Percentiles rank a stretch among this genome's conserved stretches.
Conservation (phyloP, 1,284 basidiomycete species). For the Sporisorium graminicola region DNA sequence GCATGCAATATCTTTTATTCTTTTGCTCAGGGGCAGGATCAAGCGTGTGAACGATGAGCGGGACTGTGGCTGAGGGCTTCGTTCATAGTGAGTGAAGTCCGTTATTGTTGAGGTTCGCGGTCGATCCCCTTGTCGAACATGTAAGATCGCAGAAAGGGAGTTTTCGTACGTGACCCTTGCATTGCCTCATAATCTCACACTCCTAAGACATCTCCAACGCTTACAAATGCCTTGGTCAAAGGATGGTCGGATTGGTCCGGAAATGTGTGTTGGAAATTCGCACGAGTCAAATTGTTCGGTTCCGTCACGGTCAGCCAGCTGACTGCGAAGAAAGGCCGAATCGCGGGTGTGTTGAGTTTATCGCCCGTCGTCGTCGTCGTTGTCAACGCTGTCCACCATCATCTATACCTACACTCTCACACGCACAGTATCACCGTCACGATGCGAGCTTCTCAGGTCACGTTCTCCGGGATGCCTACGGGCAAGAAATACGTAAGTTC, state of each 20-base stretch:
- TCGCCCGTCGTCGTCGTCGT: not conserved
- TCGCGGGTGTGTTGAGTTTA: not conserved
- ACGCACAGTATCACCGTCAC: conserved; percentile 4
- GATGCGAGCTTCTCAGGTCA: conserved; percentile 55
- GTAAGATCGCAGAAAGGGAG: not conserved
- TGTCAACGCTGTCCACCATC: conserved; percentile 6
- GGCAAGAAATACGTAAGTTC: conserved; percentile 63
- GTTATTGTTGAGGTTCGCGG: too few species aligned
- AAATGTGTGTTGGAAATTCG: not conserved
- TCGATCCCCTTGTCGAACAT: not conserved
- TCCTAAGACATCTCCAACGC: not conserved
- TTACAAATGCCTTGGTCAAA: conserved; percentile 1
- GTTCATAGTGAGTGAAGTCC: too few species aligned
- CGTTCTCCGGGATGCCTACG: conserved; percentile 63
- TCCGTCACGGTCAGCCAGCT: not conserved
- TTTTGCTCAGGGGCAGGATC: not conserved
- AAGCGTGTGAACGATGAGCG: not conserved
- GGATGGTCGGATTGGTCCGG: conserved; percentile 12
- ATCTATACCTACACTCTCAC: conserved; percentile 3
- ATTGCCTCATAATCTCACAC: not conserved
- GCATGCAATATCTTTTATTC: conserved; percentile 22
- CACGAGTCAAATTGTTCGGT: conserved; percentile 1
- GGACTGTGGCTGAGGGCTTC: too few species aligned
- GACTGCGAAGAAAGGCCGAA: conserved; percentile 18
- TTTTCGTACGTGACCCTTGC: too few species aligned